These are phyloP conservation scores for Candida golubevii DNA, from an alignment of 805 yeast species.

Conservation along the genomic window DNA sequence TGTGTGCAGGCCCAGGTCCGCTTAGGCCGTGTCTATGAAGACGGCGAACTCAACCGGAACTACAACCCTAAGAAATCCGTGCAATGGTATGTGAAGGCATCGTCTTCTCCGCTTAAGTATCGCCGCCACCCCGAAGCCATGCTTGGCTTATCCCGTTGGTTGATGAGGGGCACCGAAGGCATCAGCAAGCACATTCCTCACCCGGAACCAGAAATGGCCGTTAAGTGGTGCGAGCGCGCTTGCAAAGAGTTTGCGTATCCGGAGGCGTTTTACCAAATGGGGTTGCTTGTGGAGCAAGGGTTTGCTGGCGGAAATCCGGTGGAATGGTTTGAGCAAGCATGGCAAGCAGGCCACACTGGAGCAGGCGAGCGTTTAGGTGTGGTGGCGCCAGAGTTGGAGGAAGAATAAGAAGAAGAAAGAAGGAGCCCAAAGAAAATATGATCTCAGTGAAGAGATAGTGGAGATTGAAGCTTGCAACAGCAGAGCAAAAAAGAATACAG, in stretches of 20 bases:
- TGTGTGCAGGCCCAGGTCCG: constrained; percentile 39
- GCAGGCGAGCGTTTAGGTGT: constrained; percentile 16
- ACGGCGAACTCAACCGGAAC: constrained; percentile 39
- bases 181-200: constrained; percentile 32
- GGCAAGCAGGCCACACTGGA: constrained; percentile 28
- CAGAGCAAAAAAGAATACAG: too few relatives aligned
- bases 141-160: constrained; percentile 43
- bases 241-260: constrained; percentile 34
- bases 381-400: neutral
- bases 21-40: constrained; percentile 40
- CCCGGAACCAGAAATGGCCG: constrained; percentile 34
- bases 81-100: constrained; percentile 43
- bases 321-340: constrained; percentile 33
- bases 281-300: constrained; percentile 36
- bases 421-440: too few relatives aligned
- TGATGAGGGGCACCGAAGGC: constrained; percentile 32
- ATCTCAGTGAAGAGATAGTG: neutral
- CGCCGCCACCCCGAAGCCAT: constrained; percentile 43
- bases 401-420: neutral
- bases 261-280: constrained; percentile 40
- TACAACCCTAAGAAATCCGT: constrained; percentile 38
- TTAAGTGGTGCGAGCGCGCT: constrained; percentile 43
- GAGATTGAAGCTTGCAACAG: neutral
- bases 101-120: constrained; percentile 36
- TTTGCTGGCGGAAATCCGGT: constrained; percentile 23